phyloP scores from a whole-genome alignment of 2,329 filamentous ascomycete species.

The Xylariaceae sp. region DNA sequence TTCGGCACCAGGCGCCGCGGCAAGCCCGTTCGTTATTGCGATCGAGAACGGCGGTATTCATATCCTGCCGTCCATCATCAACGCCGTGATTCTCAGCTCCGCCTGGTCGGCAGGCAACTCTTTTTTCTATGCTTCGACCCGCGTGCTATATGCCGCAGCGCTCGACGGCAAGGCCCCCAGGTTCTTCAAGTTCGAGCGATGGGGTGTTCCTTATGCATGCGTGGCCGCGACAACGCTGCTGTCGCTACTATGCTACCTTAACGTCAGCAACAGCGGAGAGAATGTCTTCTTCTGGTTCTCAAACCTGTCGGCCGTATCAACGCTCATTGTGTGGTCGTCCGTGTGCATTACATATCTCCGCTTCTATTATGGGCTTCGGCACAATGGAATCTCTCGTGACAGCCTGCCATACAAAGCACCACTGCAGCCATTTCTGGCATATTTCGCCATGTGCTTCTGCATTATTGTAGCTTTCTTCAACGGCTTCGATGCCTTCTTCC shows the following conservation, averaged over 20 bases:
- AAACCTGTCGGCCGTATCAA: conserved; percentile 69
- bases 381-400: conserved; percentile 68
- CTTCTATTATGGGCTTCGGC: conserved; percentile 69
- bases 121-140: conserved; percentile 43
- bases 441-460: conserved; percentile 64
- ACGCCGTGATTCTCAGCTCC: conserved; percentile 64
- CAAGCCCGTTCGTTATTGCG: conserved; percentile 68
- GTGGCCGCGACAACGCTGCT: conserved; percentile 66
- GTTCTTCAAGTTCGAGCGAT: conserved; percentile 56
- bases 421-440: conserved; percentile 73
- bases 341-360: conserved; percentile 72
- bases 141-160: conserved; percentile 47
- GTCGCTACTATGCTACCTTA: conserved; percentile 68
- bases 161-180: conserved; percentile 61
- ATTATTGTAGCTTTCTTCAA: conserved; percentile 72
- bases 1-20: conserved; percentile 39
- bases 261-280: conserved; percentile 57
- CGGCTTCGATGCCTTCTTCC: conserved; percentile 75
- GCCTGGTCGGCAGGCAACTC: conserved; percentile 44
- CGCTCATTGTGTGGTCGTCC: conserved; percentile 71
- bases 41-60: conserved; percentile 65
- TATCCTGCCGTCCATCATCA: conserved; percentile 69
- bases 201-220: conserved; percentile 63
- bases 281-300: conserved; percentile 50
- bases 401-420: conserved; percentile 69